A percentile compares a stretch with the other conserved stretches of the same genome.
These are phyloP conservation scores for Penicillium soppii DNA, from an alignment of 495 filamentous ascomycete genomes.

Conservation along the genomic window DNA sequence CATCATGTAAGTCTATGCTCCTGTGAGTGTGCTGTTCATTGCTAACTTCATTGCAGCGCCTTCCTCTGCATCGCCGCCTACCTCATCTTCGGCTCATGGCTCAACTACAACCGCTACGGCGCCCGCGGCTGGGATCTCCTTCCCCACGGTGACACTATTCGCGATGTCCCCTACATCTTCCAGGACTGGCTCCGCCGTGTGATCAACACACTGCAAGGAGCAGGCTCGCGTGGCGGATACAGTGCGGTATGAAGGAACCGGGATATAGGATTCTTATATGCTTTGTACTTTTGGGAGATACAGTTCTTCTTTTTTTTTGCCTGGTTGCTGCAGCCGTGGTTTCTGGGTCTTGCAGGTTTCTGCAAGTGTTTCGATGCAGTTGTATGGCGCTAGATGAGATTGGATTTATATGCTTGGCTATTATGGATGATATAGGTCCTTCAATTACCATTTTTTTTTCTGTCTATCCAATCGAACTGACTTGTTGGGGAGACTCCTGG, in stretches of 20 bases:
- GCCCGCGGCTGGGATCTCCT: slow-evolving; percentile 94
- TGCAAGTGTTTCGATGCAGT: background rate
- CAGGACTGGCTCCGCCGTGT: slow-evolving; percentile 82
- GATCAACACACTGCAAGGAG: slow-evolving; percentile 78
- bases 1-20: slow-evolving; percentile 75
- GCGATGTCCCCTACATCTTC: slow-evolving; percentile 87
- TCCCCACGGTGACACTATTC: slow-evolving; percentile 87
- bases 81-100: slow-evolving; percentile 97
- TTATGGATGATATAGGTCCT: slow-evolving; percentile 2
- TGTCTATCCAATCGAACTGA: background rate
- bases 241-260: slow-evolving; percentile 69
- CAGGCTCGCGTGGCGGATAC: slow-evolving; percentile 82
- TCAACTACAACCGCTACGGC: slow-evolving; percentile 97
- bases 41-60: slow-evolving; percentile 42
- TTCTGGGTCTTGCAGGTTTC: background rate
- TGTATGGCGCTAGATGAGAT: slow-evolving; percentile 5
- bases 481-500: too few relatives aligned
- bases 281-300: slow-evolving; percentile 4
- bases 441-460: background rate
- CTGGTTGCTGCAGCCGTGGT: background rate
- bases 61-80: slow-evolving; percentile 88
- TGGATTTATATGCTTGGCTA: slow-evolving; percentile 3
- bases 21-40: background rate
- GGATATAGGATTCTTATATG: background rate
- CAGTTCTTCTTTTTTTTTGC: background rate